phyloP scores from a whole-genome alignment of 1,139 yeast species.

The Candida pseudoviswanathii region DNA sequence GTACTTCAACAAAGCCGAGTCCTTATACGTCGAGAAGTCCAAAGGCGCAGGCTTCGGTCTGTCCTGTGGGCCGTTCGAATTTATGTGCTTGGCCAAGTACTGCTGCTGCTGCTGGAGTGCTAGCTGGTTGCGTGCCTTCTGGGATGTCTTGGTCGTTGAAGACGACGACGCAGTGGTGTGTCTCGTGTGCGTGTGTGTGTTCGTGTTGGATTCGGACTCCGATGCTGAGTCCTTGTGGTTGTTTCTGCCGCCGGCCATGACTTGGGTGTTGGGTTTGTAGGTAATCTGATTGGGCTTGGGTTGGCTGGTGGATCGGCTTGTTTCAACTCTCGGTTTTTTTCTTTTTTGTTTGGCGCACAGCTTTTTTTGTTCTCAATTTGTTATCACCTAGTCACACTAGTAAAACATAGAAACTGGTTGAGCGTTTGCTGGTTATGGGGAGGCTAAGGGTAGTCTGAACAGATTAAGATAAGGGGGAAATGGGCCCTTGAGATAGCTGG shows the following conservation, averaged over 20 bases:
- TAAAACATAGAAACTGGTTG: no score
- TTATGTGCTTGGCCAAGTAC: constrained; percentile 57
- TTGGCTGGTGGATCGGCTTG: background rate
- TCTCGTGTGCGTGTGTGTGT: constrained; percentile 9
- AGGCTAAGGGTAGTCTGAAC: no score
- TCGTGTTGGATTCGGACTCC: constrained; percentile 37
- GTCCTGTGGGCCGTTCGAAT: constrained; percentile 67
- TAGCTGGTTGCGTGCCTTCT: constrained; percentile 56
- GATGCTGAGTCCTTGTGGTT: constrained; percentile 40
- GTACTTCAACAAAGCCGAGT: constrained; percentile 59
- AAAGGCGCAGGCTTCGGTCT: constrained; percentile 50
- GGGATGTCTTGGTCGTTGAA: constrained; percentile 39
- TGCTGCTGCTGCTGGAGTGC: constrained; percentile 65
- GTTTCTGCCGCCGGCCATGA: constrained; percentile 8
- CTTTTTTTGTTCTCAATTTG: no score
- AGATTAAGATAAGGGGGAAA: no score
- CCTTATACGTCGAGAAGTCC: constrained; percentile 61
- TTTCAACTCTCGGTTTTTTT: no score
- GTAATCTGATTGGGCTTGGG: background rate
- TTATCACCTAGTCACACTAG: no score
- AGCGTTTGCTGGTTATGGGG: no score
- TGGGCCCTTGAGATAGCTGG: no score
- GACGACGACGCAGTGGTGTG: constrained; percentile 10
- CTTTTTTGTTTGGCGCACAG: no score
- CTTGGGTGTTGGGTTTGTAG: background rate